phyloP scores from a whole-genome alignment of 495 filamentous ascomycete species.

The Aspergillus affinis region DNA sequence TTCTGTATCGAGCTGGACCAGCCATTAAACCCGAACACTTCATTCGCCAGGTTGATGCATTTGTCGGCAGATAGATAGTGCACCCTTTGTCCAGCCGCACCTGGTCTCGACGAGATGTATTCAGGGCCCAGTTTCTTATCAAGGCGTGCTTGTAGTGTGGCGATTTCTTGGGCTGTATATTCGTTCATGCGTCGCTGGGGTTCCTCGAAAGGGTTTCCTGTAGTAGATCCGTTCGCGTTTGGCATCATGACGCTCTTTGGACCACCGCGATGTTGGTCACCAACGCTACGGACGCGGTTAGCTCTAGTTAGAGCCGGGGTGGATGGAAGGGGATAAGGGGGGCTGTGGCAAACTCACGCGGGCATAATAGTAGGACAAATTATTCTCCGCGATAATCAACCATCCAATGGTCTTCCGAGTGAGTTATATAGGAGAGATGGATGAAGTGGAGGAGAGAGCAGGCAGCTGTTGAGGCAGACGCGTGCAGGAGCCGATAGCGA shows the following conservation, averaged over 20 bases:
- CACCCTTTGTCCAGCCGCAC: constrained; percentile 77
- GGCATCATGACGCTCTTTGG: constrained; percentile 40
- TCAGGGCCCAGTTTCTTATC: constrained; percentile 96
- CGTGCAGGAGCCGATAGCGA: constrained; percentile 23
- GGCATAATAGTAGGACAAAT: constrained; percentile 33
- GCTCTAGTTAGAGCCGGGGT: constrained; percentile 10
- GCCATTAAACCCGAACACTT: constrained; percentile 98
- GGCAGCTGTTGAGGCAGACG: constrained; percentile 12
- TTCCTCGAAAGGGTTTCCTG: constrained; percentile 78
- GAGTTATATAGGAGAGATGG: not conserved
- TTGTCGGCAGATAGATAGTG: constrained; percentile 93
- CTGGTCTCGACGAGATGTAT: constrained; percentile 82
- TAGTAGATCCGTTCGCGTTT: constrained; percentile 28
- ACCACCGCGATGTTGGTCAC: constrained; percentile 69
- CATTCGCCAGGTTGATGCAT: constrained; percentile 92
- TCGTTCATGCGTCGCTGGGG: constrained; percentile 62
- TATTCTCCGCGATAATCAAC: not conserved
- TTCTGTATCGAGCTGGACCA: constrained; percentile 91
- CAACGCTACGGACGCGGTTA: constrained; percentile 58
- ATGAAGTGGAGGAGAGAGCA: not conserved
- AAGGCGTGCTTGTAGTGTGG: constrained; percentile 79
- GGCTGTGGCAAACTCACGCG: constrained; percentile 34
- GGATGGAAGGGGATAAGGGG: not conserved
- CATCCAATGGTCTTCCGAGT: not conserved
- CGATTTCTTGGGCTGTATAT: constrained; percentile 88